These are phyloP conservation scores for Digitaria exilis DNA, from an alignment of 202 grass and related monocot genomes.

Conservation along the genomic window DNA sequence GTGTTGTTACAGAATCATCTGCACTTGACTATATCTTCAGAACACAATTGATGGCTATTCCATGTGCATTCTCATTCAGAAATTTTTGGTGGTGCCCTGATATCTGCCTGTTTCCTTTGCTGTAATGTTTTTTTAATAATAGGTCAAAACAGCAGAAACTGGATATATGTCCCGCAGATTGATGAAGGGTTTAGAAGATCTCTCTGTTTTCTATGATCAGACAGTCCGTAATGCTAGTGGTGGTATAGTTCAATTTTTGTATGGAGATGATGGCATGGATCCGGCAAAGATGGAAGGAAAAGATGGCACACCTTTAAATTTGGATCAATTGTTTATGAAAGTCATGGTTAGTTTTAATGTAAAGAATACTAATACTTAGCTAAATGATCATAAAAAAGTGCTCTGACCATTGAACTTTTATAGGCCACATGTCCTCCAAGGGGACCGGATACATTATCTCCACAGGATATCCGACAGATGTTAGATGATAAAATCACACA, in stretches of 20 bases:
- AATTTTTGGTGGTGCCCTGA: constrained; percentile 2
- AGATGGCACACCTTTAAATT: constrained; percentile 85
- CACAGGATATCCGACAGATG: constrained; percentile 53
- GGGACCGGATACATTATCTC: constrained; percentile 62
- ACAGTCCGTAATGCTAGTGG: constrained; percentile 89
- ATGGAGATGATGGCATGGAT: constrained; percentile 99
- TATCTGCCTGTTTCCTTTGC: constrained; percentile 20
- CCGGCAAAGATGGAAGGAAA: constrained; percentile 98
- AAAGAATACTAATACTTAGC: not conserved
- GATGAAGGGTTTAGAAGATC: constrained; percentile 95
- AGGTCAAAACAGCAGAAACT: constrained; percentile 99
- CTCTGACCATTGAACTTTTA: constrained; percentile 37
- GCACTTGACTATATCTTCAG: not conserved
- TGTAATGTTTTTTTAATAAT: constrained; percentile 33
- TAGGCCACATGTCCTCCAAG: constrained; percentile 85
- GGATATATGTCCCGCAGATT: constrained; percentile 98
- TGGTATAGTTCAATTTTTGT: constrained; percentile 87
- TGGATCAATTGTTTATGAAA: constrained; percentile 97
- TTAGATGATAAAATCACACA: constrained; percentile 58
- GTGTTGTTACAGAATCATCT: not conserved
- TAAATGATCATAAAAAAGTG: constrained; percentile 21
- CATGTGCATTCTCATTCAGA: not conserved
- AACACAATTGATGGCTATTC: not conserved
- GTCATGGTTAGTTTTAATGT: constrained; percentile 72
- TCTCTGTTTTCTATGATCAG: constrained; percentile 91